Base-by-base conservation (phyloP, 306 rosid genomes). In the Adenanthera pavonina region DNA sequence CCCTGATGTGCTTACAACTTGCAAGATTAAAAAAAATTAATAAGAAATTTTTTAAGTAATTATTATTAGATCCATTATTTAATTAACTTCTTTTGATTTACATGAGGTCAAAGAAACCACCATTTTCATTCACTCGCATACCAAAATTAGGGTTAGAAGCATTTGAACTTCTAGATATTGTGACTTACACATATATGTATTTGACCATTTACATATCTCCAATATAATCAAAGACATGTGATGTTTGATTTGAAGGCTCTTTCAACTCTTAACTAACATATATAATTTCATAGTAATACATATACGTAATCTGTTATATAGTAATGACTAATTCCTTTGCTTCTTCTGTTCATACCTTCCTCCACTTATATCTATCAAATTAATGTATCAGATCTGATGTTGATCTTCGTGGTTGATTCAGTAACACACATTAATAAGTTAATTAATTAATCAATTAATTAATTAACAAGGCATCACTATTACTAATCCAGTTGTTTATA, bases 331-430 rank as follows among this genome's bases (percentile, higher is more conserved):
- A 34, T 48, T 38, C 14, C 43, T 57, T 36, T 41, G 2, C 34
- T 14, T 60, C 1, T 49, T 78, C 2, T 66, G 35, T 82, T 44
- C 54, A 68, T 69, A 78, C 64, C 60, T 17, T 68, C 52, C 60
- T 80, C 72, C 61, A n/a, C 64, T 70, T 33, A 25, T 25, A 25
- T 25, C 30, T 65, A 17, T 33, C 75, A 78, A 52, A 65, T 61
- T 46, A 79, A 34, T 8, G 56, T 77, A 61, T 72, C 40, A 76
- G 84, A 87, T 87, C 86, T 85, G n/a, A 76, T 84, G 69, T 72
- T 78, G 88, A 87, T 84, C 78, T 70, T 54, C 81, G 80, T 33
- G 64, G 68, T 60, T 64, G 8, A 59, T 68, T 77, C 48, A 76
- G 71, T 43, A 43, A 46, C 70, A 33, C 59, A 25, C 65, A 72